Percentiles rank a stretch among this genome's conserved stretches.
Evolutionary conservation across 306 rosid species (phyloP).

Genomic region (Sicyos edulis): DNA sequence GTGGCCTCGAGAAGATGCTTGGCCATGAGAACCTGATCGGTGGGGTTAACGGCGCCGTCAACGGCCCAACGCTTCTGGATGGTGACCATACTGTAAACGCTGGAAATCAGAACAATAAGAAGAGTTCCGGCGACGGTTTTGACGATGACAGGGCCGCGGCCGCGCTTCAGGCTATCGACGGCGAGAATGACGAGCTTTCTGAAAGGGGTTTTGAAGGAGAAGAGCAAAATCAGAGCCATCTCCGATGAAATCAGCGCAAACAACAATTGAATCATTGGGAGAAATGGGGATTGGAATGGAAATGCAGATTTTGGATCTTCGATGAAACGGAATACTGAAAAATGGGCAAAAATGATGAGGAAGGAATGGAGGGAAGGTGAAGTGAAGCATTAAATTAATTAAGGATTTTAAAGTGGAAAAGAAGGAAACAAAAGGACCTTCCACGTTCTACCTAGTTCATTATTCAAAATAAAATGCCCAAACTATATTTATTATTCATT

Average conservation of each 20-base stretch:
- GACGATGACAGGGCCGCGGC: slow-evolving; percentile 73
- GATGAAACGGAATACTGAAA: no score
- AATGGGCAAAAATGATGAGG: slow-evolving; percentile 23
- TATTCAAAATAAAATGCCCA: no score
- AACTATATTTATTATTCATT: not conserved
- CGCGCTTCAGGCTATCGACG: slow-evolving; percentile 74
- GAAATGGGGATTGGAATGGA: no score
- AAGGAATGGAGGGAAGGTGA: not conserved
- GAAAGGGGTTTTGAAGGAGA: slow-evolving; percentile 74
- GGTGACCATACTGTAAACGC: slow-evolving; percentile 44
- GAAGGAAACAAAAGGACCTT: no score
- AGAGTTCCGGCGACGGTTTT: slow-evolving; percentile 66
- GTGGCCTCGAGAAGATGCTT: slow-evolving; percentile 80
- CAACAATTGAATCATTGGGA: slow-evolving; percentile 60
- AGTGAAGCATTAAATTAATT: not conserved
- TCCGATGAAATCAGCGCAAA: slow-evolving; percentile 51
- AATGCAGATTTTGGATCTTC: not conserved
- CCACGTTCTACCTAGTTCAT: no score
- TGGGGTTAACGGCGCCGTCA: slow-evolving; percentile 52
- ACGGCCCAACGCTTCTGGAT: slow-evolving; percentile 61
- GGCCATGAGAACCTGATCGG: slow-evolving; percentile 95
- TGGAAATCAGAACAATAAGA: slow-evolving; percentile 40
- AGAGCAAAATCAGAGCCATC: slow-evolving; percentile 41
- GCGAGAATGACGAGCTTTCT: slow-evolving; percentile 64
- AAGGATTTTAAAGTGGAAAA: not conserved